These are phyloP conservation scores for Phytophthora megakarya DNA, from an alignment of 352 stramenopile species.

Conservation along the genomic window DNA sequence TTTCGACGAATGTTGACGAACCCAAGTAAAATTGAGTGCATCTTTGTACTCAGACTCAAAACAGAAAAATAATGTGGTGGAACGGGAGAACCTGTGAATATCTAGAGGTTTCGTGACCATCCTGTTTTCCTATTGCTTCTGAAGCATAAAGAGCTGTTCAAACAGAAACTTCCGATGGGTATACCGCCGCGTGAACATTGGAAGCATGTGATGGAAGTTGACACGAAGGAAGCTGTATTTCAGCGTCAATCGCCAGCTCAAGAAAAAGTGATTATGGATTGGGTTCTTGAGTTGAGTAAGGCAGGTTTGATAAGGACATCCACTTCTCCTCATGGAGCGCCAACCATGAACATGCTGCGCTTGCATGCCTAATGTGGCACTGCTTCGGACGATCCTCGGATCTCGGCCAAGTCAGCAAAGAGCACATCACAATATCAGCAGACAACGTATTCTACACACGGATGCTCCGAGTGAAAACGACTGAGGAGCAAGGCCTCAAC, in stretches of 20 bases:
- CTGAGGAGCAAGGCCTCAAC: conserved; percentile 35
- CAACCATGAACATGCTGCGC: conserved; percentile 33
- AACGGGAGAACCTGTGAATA: not conserved
- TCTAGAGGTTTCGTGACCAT: conserved; percentile 1
- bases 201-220: conserved; percentile 5
- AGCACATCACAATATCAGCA: conserved; percentile 25
- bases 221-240: conserved; percentile 7
- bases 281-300: not conserved
- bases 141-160: conserved; percentile 10
- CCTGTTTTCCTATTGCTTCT: conserved; percentile 4
- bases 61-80: conserved; percentile 8
- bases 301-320: conserved; percentile 11
- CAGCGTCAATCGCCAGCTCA: conserved; percentile 12
- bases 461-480: conserved; percentile 36
- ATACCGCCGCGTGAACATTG: conserved; percentile 4
- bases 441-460: conserved; percentile 33
- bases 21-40: not conserved
- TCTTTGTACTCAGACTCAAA: conserved; percentile 13
- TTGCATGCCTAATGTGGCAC: conserved; percentile 41
- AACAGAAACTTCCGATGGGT: conserved; percentile 5
- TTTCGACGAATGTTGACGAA: conserved; percentile 12
- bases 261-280: conserved; percentile 22
- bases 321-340: conserved; percentile 17
- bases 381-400: conserved; percentile 40
- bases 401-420: conserved; percentile 28